Conservation (phyloP, 805 yeast species). For the Cyberlindnera bimundalis region DNA sequence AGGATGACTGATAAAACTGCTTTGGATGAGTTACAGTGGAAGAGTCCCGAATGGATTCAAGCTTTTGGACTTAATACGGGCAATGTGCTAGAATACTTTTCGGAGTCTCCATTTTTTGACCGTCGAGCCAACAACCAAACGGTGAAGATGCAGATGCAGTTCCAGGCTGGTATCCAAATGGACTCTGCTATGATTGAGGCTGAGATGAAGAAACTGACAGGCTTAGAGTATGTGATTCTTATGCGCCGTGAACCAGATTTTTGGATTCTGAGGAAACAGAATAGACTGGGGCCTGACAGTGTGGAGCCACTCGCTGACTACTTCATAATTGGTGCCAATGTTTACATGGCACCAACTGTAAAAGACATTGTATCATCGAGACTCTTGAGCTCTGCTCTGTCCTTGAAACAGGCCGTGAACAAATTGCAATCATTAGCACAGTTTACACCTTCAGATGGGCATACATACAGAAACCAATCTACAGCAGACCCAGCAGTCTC, state of each 20-base stretch:
- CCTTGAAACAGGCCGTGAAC: slow-evolving; percentile 44
- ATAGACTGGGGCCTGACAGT: slow-evolving; percentile 50
- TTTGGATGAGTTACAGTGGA: slow-evolving; percentile 93
- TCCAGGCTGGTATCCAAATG: slow-evolving; percentile 46
- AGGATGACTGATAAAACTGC: slow-evolving; percentile 30
- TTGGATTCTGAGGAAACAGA: slow-evolving; percentile 87
- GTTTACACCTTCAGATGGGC: slow-evolving; percentile 62
- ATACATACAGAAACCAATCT: slow-evolving; percentile 36
- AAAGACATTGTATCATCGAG: slow-evolving; percentile 72
- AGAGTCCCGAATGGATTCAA: slow-evolving; percentile 96
- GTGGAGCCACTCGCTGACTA: slow-evolving; percentile 65
- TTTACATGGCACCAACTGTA: slow-evolving; percentile 84
- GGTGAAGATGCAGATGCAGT: slow-evolving; percentile 92
- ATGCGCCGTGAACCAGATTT: slow-evolving; percentile 83
- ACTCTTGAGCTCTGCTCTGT: slow-evolving; percentile 33
- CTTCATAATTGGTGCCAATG: slow-evolving; percentile 86
- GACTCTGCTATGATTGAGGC: slow-evolving; percentile 39
- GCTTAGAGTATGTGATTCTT: slow-evolving; percentile 78
- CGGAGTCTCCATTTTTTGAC: slow-evolving; percentile 94
- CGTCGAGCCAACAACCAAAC: slow-evolving; percentile 93
- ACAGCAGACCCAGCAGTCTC: slow-evolving; percentile 14
- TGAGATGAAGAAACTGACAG: slow-evolving; percentile 74
- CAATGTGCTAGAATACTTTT: slow-evolving; percentile 88
- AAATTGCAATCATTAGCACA: slow-evolving; percentile 46
- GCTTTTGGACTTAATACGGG: slow-evolving; percentile 81